These are phyloP conservation scores for Lyophyllum semitale DNA, from an alignment of 768 basidiomycete genomes.

Conservation along the genomic window DNA sequence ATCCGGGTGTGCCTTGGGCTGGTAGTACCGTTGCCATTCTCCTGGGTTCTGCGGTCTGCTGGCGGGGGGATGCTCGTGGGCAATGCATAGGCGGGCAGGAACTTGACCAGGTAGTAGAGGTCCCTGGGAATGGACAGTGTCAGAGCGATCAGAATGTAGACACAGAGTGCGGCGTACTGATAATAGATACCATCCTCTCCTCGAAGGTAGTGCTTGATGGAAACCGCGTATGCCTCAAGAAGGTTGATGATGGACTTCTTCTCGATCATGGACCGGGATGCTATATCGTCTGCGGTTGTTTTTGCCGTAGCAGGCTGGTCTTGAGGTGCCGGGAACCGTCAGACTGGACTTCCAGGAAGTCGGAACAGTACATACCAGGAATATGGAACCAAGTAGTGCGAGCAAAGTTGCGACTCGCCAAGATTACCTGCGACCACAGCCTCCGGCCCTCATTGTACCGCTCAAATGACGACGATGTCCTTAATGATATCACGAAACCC, in stretches of 20 bases:
- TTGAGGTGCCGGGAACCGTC: slow-evolving; percentile 8
- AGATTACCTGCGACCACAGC: slow-evolving; percentile 70
- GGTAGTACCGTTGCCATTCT: neutral
- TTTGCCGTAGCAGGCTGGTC: slow-evolving; percentile 22
- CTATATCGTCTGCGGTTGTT: slow-evolving; percentile 30
- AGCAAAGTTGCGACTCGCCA: slow-evolving; percentile 56
- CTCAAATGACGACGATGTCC: slow-evolving; percentile 74
- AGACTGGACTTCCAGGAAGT: neutral
- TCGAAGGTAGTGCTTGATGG: slow-evolving; percentile 73
- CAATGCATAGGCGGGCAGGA: slow-evolving; percentile 65
- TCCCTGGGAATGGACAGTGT: slow-evolving; percentile 36
- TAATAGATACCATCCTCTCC: slow-evolving; percentile 57
- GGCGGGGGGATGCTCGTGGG: slow-evolving; percentile 49
- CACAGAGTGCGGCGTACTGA: slow-evolving; percentile 25
- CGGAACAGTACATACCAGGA: slow-evolving; percentile 39
- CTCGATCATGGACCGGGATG: slow-evolving; percentile 55
- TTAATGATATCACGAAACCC: slow-evolving; percentile 73
- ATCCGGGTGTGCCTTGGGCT: slow-evolving; percentile 9
- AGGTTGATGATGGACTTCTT: slow-evolving; percentile 72
- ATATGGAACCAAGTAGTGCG: slow-evolving; percentile 72
- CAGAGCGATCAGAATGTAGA: slow-evolving; percentile 19
- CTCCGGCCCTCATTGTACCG: slow-evolving; percentile 75
- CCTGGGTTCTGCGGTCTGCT: slow-evolving; percentile 23
- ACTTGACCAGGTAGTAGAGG: slow-evolving; percentile 70
- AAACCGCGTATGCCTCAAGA: slow-evolving; percentile 65